phyloP scores from a whole-genome alignment of 1,284 basidiomycete species.

The Microbotryum scabiosae region DNA sequence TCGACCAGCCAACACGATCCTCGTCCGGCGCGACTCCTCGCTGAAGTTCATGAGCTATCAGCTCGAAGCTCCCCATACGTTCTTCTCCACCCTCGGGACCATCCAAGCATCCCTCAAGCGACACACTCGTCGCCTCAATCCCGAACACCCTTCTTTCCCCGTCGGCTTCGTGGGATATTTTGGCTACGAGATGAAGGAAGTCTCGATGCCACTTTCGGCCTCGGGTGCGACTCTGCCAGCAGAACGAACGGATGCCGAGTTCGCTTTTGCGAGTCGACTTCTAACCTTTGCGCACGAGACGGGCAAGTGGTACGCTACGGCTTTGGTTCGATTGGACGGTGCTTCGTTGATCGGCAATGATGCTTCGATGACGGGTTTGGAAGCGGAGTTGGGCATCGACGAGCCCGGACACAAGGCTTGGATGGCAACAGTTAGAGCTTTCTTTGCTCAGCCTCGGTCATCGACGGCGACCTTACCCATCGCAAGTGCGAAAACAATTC shows the following conservation, averaged over 20 bases:
- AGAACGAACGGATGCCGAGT: conserved; percentile 40
- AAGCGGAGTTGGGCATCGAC: conserved; percentile 29
- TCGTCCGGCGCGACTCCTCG: not conserved
- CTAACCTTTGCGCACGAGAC: conserved; percentile 41
- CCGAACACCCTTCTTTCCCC: not conserved
- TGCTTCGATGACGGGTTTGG: conserved; percentile 37
- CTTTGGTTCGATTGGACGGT: conserved; percentile 33
- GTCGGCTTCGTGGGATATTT: conserved; percentile 49
- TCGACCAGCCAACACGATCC: not conserved
- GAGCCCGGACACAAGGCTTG: conserved; percentile 24
- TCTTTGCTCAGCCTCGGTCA: conserved; percentile 1
- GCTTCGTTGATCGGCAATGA: conserved; percentile 14
- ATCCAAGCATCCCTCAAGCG: conserved; percentile 2
- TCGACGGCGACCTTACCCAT: conserved; percentile 28
- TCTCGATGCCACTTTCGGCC: conserved; percentile 38
- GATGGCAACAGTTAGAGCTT: not conserved
- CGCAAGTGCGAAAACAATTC: conserved; percentile 1
- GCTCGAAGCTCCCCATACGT: conserved; percentile 35
- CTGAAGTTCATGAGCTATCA: conserved; percentile 32
- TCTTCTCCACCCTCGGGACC: conserved; percentile 30
- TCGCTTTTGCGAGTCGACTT: conserved; percentile 40
- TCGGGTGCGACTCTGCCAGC: not conserved
- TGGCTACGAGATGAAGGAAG: conserved; percentile 50
- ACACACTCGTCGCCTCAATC: not conserved
- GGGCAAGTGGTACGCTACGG: conserved; percentile 43